Percentiles rank a stretch among this genome's conserved stretches.
Evolutionary conservation across 2,329 filamentous ascomycete species (phyloP).

Genomic region (Zalaria sp.): DNA sequence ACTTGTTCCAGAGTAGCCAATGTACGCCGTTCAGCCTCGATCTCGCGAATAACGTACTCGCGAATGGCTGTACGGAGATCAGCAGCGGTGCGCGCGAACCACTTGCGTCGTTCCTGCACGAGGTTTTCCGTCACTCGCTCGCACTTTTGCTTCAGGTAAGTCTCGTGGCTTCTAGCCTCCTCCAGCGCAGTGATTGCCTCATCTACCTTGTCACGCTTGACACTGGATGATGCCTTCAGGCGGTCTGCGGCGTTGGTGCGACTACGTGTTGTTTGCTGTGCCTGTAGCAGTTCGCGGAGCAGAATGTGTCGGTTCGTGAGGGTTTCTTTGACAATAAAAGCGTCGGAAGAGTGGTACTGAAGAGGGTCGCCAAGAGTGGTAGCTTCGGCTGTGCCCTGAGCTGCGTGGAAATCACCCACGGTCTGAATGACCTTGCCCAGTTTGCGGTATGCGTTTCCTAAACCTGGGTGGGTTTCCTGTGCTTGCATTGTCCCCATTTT

Average conservation of each 20-base stretch:
- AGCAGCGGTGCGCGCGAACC: conserved; percentile 76
- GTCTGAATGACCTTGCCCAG: conserved; percentile 87
- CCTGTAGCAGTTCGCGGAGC: conserved; percentile 81
- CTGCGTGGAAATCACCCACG: conserved; percentile 87
- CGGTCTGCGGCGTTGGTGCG: conserved; percentile 79
- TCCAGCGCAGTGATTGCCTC: conserved; percentile 87
- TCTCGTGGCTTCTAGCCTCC: conserved; percentile 71
- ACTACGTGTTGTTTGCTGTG: conserved; percentile 70
- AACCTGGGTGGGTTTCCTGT: conserved; percentile 78
- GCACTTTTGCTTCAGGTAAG: conserved; percentile 71
- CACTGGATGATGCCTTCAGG: conserved; percentile 71
- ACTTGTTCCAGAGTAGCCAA: conserved; percentile 88
- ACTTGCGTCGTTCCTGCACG: conserved; percentile 73
- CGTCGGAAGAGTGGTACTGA: conserved; percentile 87
- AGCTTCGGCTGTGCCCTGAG: conserved; percentile 90
- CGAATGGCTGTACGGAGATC: conserved; percentile 73
- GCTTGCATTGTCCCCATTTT: conserved; percentile 77
- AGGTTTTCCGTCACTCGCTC: conserved; percentile 81
- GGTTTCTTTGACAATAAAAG: conserved; percentile 96
- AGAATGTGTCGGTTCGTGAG: conserved; percentile 95
- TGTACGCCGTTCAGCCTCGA: conserved; percentile 85
- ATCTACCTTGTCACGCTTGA: conserved; percentile 90
- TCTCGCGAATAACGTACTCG: conserved; percentile 87
- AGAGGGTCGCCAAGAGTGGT: conserved; percentile 89
- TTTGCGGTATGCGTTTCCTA: conserved; percentile 85